These are phyloP conservation scores for Arthrobotrys sinensis DNA, from an alignment of 2,329 filamentous ascomycete genomes.

Conservation along the genomic window DNA sequence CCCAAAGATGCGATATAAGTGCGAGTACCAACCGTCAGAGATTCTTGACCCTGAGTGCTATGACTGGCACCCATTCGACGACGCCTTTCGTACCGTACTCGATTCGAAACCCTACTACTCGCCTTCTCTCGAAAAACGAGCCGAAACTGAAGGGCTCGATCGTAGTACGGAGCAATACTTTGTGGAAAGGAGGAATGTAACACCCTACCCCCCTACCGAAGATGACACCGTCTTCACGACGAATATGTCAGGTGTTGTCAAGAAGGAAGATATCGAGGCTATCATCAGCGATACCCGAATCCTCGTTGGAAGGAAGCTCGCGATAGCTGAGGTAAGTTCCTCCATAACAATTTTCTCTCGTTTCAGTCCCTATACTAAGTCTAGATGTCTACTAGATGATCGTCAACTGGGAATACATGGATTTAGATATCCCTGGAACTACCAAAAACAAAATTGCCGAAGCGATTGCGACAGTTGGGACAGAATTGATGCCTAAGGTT, in stretches of 20 bases:
- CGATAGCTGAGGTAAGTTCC: conserved; percentile 65
- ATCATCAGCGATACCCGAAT: conserved; percentile 23
- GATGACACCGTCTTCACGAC: conserved; percentile 51
- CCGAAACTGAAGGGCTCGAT: conserved; percentile 66
- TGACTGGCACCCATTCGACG: conserved; percentile 75
- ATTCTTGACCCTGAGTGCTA: conserved; percentile 79
- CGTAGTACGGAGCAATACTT: conserved; percentile 63
- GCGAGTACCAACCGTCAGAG: conserved; percentile 81
- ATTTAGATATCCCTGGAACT: conserved; percentile 70
- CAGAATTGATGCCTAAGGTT: conserved; percentile 20
- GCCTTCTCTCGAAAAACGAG: conserved; percentile 33
- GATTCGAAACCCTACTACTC: conserved; percentile 74
- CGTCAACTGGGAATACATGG: conserved; percentile 74
- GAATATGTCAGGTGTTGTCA: conserved; percentile 43
- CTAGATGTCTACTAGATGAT: conserved; percentile 70
- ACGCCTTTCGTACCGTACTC: conserved; percentile 71
- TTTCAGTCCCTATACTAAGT: conserved; percentile 66
- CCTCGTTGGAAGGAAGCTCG: conserved; percentile 55
- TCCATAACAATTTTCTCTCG: conserved; percentile 48
- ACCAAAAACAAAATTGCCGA: conserved; percentile 78
- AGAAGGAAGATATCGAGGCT: conserved; percentile 22
- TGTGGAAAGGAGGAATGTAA: conserved; percentile 35
- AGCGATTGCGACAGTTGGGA: conserved; percentile 56
- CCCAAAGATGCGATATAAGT: conserved; percentile 88
- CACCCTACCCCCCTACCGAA: not conserved